Evolutionary conservation across 345 rosid species (phyloP).

Genomic region (Salix arbutifolia): DNA sequence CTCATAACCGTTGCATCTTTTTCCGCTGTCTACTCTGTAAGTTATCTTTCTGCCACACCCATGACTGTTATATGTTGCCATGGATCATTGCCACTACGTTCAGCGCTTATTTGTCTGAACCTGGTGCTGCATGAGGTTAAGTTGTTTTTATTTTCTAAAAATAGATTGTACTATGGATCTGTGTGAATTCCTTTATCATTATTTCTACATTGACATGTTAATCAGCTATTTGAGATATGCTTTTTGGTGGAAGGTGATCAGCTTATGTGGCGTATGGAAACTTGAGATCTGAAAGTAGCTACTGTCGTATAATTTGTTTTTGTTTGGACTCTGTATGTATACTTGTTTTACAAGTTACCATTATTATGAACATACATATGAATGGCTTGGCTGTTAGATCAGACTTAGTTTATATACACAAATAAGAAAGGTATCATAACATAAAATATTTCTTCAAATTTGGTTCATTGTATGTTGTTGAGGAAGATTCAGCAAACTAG

Average conservation of each 20-base stretch:
- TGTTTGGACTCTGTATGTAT: not conserved
- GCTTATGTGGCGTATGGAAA: not conserved
- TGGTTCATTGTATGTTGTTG: not conserved
- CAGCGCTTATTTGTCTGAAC: not conserved
- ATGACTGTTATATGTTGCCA: not conserved
- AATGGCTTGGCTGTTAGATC: not conserved
- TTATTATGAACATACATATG: not conserved
- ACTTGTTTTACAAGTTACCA: not conserved
- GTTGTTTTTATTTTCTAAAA: not conserved
- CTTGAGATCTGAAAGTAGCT: not conserved
- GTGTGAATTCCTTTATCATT: too few species aligned
- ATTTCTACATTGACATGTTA: not conserved
- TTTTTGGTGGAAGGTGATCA: not conserved
- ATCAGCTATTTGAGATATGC: not conserved
- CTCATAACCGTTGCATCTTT: slow-evolving; percentile 60
- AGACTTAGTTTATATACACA: not conserved
- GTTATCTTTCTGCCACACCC: slow-evolving; percentile 17
- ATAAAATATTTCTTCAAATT: not conserved
- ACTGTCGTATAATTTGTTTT: not conserved
- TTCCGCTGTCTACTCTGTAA: slow-evolving; percentile 75
- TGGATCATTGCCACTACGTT: not conserved
- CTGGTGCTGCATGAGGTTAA: not conserved
- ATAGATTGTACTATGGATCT: too few species aligned
- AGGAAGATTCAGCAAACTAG: not conserved
- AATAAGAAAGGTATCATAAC: not conserved